phyloP scores from a whole-genome alignment of 192 early-diverging fungal species.

The Podila horticola region DNA sequence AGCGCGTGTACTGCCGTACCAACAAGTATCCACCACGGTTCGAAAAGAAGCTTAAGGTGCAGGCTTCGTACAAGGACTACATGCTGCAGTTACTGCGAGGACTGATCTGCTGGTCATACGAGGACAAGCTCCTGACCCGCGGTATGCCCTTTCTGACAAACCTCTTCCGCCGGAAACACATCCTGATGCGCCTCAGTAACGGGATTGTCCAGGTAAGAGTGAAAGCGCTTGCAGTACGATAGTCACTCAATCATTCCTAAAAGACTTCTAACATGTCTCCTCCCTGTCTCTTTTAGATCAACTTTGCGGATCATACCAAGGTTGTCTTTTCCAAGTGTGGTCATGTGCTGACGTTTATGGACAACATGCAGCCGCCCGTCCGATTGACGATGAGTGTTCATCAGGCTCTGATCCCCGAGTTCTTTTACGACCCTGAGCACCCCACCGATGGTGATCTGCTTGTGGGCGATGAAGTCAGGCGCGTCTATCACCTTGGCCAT shows the following conservation, averaged over 20 bases:
- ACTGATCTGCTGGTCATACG: constrained; percentile 15
- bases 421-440: constrained; percentile 30
- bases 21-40: constrained; percentile 8
- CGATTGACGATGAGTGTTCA: constrained; percentile 35
- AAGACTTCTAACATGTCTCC: constrained; percentile 29
- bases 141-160: constrained; percentile 40
- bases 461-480: too few relatives aligned
- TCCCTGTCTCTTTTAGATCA: constrained; percentile 57
- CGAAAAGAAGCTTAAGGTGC: constrained; percentile 28
- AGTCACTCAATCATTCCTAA: constrained; percentile 59
- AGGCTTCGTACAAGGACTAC: constrained; percentile 18
- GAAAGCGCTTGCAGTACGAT: background rate
- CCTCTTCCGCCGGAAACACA: constrained; percentile 17
- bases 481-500: too few relatives aligned
- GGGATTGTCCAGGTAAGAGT: constrained; percentile 39
- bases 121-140: constrained; percentile 12
- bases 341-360: constrained; percentile 67
- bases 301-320: constrained; percentile 82
- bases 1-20: constrained; percentile 7
- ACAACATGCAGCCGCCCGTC: constrained; percentile 35
- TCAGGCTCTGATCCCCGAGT: constrained; percentile 31
- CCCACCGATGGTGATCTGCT: too few relatives aligned
- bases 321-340: constrained; percentile 68
- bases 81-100: constrained; percentile 24
- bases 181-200: constrained; percentile 36